These are phyloP conservation scores for Coemansia sp. DNA, from an alignment of 371 early-diverging fungal species.

Conservation along the genomic window DNA sequence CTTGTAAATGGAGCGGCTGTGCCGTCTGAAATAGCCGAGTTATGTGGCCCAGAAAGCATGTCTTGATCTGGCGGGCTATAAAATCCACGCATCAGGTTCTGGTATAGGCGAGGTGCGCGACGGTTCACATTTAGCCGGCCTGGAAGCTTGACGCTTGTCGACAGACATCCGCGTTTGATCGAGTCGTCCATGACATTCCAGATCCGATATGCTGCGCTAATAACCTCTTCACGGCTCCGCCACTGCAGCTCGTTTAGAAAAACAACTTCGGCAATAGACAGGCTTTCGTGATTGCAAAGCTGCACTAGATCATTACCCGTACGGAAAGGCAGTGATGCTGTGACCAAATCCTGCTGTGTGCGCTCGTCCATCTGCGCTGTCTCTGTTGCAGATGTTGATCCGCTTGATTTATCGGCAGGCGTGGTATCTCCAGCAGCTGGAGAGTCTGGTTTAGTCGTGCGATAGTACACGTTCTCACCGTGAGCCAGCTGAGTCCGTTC, in stretches of 20 bases:
- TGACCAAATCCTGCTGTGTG: constrained; percentile 65
- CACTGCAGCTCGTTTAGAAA: constrained; percentile 91
- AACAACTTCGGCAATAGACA: constrained; percentile 94
- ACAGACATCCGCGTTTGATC: constrained; percentile 72
- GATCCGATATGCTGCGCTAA: constrained; percentile 69
- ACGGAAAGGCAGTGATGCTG: constrained; percentile 83
- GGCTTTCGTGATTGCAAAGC: constrained; percentile 76
- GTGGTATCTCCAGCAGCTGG: constrained; percentile 24
- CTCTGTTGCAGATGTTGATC: constrained; percentile 26
- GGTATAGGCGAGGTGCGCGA: constrained; percentile 85
- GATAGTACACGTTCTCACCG: constrained; percentile 86
- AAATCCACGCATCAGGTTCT: constrained; percentile 78
- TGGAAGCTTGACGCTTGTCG: constrained; percentile 65
- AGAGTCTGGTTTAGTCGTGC: constrained; percentile 50
- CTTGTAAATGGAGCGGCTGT: neutral
- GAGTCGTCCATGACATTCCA: constrained; percentile 94
- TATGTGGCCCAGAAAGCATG: constrained; percentile 14
- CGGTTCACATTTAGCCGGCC: constrained; percentile 82
- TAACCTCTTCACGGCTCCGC: constrained; percentile 77
- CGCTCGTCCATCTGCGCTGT: constrained; percentile 41
- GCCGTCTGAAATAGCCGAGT: constrained; percentile 20
- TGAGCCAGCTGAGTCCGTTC: constrained; percentile 79
- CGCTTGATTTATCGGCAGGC: constrained; percentile 1
- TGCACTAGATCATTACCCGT: constrained; percentile 76
- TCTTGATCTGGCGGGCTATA: constrained; percentile 54